Evolutionary conservation across 805 yeast genomes (phyloP).

Genomic region (Saccharomycopsis schoenii): DNA sequence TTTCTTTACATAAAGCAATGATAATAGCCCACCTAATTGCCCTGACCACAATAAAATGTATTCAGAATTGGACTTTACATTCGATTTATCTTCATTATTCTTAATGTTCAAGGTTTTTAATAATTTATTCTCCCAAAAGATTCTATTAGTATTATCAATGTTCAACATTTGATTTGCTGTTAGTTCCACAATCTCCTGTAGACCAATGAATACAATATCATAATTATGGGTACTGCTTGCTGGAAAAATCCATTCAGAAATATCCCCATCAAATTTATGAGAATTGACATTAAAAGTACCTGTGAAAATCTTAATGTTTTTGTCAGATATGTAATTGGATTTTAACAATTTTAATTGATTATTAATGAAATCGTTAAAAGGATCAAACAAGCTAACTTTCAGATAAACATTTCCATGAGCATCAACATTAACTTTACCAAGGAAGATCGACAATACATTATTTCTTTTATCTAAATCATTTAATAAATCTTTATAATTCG

Average conservation of each 20-base stretch:
- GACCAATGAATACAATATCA: slow-evolving; percentile 72
- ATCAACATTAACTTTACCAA: slow-evolving; percentile 12
- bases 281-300: slow-evolving; percentile 91
- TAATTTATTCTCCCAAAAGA: slow-evolving; percentile 58
- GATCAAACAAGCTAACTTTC: slow-evolving; percentile 46
- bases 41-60: slow-evolving; percentile 60
- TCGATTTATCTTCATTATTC: slow-evolving; percentile 18
- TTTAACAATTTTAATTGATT: slow-evolving; percentile 44
- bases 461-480: slow-evolving; percentile 16
- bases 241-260: slow-evolving; percentile 76
- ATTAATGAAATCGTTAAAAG: slow-evolving; percentile 75
- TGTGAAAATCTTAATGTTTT: slow-evolving; percentile 54
- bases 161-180: slow-evolving; percentile 76
- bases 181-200: slow-evolving; percentile 84
- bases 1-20: slow-evolving; percentile 57
- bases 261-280: slow-evolving; percentile 42
- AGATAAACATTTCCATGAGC: slow-evolving; percentile 4
- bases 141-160: slow-evolving; percentile 53
- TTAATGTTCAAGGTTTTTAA: slow-evolving; percentile 35
- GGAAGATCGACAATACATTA: slow-evolving; percentile 2
- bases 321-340: slow-evolving; percentile 47
- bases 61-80: slow-evolving; percentile 23
- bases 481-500: slow-evolving; percentile 14
- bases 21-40: slow-evolving; percentile 77
- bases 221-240: slow-evolving; percentile 8